Evolutionary conservation across 164 flowering plant species (phyloP), one percentile per base, ranked within the genome.

Genomic region (Chloranthus sessilifolius): DNA sequence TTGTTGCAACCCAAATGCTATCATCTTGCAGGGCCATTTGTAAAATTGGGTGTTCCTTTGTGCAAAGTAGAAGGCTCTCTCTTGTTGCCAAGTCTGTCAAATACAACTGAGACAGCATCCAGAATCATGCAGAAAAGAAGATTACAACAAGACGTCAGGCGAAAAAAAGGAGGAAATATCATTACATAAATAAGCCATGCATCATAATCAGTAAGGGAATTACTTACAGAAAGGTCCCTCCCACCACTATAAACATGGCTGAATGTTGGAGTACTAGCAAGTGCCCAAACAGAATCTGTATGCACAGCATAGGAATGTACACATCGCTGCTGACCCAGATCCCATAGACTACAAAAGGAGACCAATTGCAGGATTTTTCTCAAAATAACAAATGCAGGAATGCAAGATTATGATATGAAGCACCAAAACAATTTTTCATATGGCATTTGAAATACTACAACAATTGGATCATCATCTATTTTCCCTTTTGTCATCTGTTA

Each of bases 201-300:
- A 29, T 17, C n/a, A 19, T 6, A 9, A 21, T 35, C 28, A 8
- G 1, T 14, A 34, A 21, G 42, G 5, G 26, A 17, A 6, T 22
- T 43, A 81, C 99, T 79, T 56, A 92, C 99, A 50, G 95, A 86
- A 36, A 68, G 77, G 65, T 88, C 97, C 53, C 95, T 78, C 26
- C 99, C 99, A 42, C 95, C 99, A 68, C 99, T 92, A 62, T 92
- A 92, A 47, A 92, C 99, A 74, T 92, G 95, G 69, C 82, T 86
- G 67, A 92, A 92, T 29, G 91, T 61, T 42, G 94, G 83, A 5
- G 89, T 83, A 70, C 94, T 79, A 7, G 96, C 96, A 77, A 92
- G 99, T 47, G 99, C 95, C 99, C 99, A 92, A 22, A 88, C 99
- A 67, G 99, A 92, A 66, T 92, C 97, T 5, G 97, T 84, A 65